Evolutionary conservation across 495 filamentous ascomycete species (phyloP).

Genomic region (Podospora anserina): DNA sequence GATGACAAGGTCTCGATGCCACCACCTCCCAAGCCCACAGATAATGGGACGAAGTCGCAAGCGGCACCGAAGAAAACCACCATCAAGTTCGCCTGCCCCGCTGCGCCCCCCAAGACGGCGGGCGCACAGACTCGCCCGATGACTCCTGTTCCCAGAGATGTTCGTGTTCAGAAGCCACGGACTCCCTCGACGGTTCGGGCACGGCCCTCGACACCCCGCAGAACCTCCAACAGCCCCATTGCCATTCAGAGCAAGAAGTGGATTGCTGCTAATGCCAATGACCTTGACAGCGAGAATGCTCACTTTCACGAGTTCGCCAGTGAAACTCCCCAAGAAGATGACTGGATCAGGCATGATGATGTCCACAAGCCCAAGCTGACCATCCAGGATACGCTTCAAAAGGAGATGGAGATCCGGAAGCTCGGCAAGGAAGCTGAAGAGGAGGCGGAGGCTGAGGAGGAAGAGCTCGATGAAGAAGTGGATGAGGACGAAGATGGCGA

Average conservation of each 20-base stretch:
- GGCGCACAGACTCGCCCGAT: slow-evolving; percentile 19
- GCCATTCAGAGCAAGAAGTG: slow-evolving; percentile 40
- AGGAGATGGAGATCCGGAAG: slow-evolving; percentile 83
- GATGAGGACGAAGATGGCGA: slow-evolving; percentile 41
- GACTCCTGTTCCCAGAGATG: slow-evolving; percentile 16
- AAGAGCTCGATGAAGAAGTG: slow-evolving; percentile 49
- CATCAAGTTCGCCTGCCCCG: slow-evolving; percentile 53
- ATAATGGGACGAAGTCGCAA: slow-evolving; percentile 24
- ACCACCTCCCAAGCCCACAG: slow-evolving; percentile 24
- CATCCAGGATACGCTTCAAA: slow-evolving; percentile 81
- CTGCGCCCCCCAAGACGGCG: slow-evolving; percentile 13
- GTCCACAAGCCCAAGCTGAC: slow-evolving; percentile 65
- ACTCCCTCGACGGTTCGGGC: slow-evolving; percentile 47
- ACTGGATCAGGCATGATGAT: slow-evolving; percentile 72
- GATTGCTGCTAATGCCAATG: slow-evolving; percentile 46
- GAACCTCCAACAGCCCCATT: slow-evolving; percentile 34
- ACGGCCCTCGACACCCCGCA: slow-evolving; percentile 46
- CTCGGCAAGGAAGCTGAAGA: slow-evolving; percentile 88
- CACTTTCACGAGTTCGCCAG: slow-evolving; percentile 94
- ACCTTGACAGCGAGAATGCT: slow-evolving; percentile 64
- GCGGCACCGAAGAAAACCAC: slow-evolving; percentile 41
- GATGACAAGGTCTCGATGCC: slow-evolving; percentile 31
- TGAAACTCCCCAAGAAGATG: slow-evolving; percentile 73
- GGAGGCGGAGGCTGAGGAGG: slow-evolving; percentile 66
- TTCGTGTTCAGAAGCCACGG: slow-evolving; percentile 35